Evolutionary conservation across 192 early-diverging fungal species (phyloP).

Genomic region (Mortierella antarctica): DNA sequence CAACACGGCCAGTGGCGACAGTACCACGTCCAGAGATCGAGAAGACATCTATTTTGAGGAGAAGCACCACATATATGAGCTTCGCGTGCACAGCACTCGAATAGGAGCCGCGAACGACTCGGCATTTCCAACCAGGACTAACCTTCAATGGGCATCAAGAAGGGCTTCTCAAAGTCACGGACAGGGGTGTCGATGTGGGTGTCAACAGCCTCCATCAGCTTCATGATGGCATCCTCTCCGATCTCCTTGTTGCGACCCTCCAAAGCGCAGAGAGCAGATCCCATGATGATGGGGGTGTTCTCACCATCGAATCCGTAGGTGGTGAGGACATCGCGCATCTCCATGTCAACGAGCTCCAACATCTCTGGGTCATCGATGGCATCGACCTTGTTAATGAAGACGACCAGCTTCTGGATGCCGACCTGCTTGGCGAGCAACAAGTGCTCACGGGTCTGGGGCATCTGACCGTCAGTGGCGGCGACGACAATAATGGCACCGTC

Average conservation of each 20-base stretch:
- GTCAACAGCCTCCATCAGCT: constrained; percentile 96
- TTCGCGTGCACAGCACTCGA: too few species aligned
- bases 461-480: constrained; percentile 97
- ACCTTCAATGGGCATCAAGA: constrained; percentile 98
- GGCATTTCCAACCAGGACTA: background rate
- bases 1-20: constrained; percentile 94
- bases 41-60: constrained; percentile 80
- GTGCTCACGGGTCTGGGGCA: constrained; percentile 99
- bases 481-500: constrained; percentile 99
- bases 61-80: background rate
- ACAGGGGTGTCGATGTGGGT: constrained; percentile 89
- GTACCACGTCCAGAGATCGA: constrained; percentile 98
- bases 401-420: constrained; percentile 91
- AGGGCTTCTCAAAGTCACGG: constrained; percentile 97
- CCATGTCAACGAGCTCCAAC: constrained; percentile 99
- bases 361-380: constrained; percentile 96
- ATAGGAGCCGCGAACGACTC: background rate
- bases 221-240: constrained; percentile 87
- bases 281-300: constrained; percentile 89
- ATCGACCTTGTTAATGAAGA: constrained; percentile 99
- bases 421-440: constrained; percentile 96
- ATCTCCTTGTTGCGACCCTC: constrained; percentile 92
- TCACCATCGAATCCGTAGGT: constrained; percentile 97
- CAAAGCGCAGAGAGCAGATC: constrained; percentile 95
- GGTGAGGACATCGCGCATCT: constrained; percentile 94